Percentiles rank a stretch among this genome's conserved stretches.
These are phyloP conservation scores for Lasiodiplodia gonubiensis DNA, from an alignment of 2,329 filamentous ascomycete genomes.

Conservation along the genomic window DNA sequence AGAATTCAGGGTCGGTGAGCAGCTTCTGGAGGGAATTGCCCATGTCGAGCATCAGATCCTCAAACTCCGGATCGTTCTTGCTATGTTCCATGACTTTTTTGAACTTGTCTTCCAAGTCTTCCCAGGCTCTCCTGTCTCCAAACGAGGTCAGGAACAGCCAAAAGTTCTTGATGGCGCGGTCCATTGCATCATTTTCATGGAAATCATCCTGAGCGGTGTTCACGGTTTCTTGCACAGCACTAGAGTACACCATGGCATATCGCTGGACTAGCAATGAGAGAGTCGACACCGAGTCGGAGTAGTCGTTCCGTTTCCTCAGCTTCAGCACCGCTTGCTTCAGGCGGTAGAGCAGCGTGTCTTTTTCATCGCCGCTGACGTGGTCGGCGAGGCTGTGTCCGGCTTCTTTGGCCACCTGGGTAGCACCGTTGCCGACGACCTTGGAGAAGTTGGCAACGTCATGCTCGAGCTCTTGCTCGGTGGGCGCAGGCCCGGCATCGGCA, in stretches of 20 bases:
- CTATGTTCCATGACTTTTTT: constrained; percentile 75
- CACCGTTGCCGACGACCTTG: constrained; percentile 53
- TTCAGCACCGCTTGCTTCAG: constrained; percentile 77
- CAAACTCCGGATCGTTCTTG: constrained; percentile 80
- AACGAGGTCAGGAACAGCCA: constrained; percentile 83
- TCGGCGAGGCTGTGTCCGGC: constrained; percentile 74
- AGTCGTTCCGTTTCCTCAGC: constrained; percentile 77
- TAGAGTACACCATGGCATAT: constrained; percentile 79
- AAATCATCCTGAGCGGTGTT: constrained; percentile 72
- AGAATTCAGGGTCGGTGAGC: constrained; percentile 84
- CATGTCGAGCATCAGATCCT: constrained; percentile 74
- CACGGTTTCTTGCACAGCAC: constrained; percentile 70
- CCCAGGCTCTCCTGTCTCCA: constrained; percentile 75
- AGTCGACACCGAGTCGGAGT: constrained; percentile 83
- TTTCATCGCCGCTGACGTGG: constrained; percentile 74
- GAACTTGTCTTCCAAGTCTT: constrained; percentile 72
- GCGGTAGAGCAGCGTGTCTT: constrained; percentile 73
- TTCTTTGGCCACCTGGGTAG: constrained; percentile 57
- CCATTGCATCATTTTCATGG: constrained; percentile 73
- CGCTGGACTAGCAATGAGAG: constrained; percentile 76
- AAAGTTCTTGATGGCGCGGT: constrained; percentile 77
- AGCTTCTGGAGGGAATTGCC: constrained; percentile 79
- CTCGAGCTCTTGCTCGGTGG: constrained; percentile 67
- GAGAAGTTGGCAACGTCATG: constrained; percentile 51
- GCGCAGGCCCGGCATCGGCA: constrained; percentile 58